phyloP scores from a whole-genome alignment of 139 green algal species.

The Tetradesmus lagerheimii region DNA sequence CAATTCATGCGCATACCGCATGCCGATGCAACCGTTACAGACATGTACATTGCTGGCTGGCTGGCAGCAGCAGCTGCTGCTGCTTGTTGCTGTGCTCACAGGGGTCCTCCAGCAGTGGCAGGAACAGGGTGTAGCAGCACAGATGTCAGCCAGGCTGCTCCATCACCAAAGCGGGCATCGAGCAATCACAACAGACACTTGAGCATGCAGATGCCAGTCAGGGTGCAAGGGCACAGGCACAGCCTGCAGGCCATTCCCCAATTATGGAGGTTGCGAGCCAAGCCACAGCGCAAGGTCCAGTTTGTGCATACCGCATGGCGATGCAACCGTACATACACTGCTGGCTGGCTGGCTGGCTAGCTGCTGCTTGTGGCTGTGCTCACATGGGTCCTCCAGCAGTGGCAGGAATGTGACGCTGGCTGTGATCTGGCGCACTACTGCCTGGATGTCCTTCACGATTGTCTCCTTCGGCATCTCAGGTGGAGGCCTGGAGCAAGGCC shows the following conservation, averaged over 20 bases:
- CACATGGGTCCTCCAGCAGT: constrained; percentile 89
- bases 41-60: no score
- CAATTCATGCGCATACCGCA: no score
- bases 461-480: constrained; percentile 87
- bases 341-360: background rate
- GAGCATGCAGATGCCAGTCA: no score
- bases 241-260: background rate
- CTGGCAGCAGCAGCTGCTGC: no score
- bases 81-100: background rate
- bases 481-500: constrained; percentile 51
- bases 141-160: no score
- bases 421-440: constrained; percentile 97
- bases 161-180: no score
- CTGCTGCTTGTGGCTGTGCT: constrained; percentile 50
- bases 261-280: no score
- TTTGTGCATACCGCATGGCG: background rate
- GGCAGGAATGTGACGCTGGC: constrained; percentile 96
- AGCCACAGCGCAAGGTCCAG: background rate
- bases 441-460: constrained; percentile 92
- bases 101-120: no score
- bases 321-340: background rate
- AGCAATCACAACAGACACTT: no score
- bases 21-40: no score
- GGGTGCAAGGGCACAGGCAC: no score
- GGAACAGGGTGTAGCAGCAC: no score